A percentile compares a stretch with the other conserved stretches of the same genome.
phyloP scores from a whole-genome alignment of 2,329 filamentous ascomycete species.

The Pyrenophora graminea region DNA sequence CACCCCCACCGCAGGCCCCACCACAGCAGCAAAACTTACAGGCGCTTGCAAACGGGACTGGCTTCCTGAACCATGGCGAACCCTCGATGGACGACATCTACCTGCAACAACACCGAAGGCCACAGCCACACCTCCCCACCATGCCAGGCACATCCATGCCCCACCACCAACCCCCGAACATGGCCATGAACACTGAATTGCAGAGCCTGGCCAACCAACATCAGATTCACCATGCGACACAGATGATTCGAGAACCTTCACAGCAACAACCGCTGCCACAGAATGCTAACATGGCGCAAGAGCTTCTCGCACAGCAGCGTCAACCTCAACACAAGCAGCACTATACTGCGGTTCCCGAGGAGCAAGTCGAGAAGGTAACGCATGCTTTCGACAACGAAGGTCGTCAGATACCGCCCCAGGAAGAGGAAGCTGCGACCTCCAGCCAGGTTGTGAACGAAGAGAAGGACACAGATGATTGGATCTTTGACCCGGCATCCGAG shows the following conservation, averaged over 20 bases:
- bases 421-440: constrained; percentile 44
- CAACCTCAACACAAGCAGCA: constrained; percentile 38
- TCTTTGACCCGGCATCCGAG: constrained; percentile 77
- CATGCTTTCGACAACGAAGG: constrained; percentile 64
- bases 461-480: constrained; percentile 77
- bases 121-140: constrained; percentile 50
- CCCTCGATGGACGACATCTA: constrained; percentile 65
- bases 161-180: constrained; percentile 65
- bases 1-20: constrained; percentile 65
- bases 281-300: constrained; percentile 31
- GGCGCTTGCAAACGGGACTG: constrained; percentile 39
- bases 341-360: constrained; percentile 54
- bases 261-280: constrained; percentile 49
- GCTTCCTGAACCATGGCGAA: constrained; percentile 56
- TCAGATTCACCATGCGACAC: constrained; percentile 49
- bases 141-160: constrained; percentile 51
- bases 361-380: constrained; percentile 61
- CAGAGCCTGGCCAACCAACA: constrained; percentile 44
- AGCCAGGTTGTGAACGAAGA: constrained; percentile 45
- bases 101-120: constrained; percentile 60
- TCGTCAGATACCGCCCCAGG: constrained; percentile 53
- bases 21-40: constrained; percentile 55
- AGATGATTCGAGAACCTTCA: constrained; percentile 51
- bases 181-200: constrained; percentile 49
- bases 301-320: constrained; percentile 46